Base-by-base conservation (phyloP, 2,329 filamentous ascomycete genomes). In the Hypoxylon sp. region DNA sequence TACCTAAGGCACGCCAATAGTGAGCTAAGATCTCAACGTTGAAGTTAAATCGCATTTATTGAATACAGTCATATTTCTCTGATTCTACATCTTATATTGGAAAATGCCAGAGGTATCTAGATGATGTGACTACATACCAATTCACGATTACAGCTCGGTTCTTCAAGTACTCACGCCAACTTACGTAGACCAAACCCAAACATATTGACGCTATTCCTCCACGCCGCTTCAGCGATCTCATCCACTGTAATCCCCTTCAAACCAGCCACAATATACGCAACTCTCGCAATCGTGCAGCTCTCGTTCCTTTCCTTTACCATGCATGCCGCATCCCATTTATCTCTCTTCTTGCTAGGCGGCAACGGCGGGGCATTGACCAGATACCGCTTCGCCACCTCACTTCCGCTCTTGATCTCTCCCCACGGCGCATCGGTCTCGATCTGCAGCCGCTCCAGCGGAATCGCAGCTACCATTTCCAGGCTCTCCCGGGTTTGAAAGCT, bases 291-390 rank as follows among this genome's bases (percentile, higher is more conserved):
- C 0, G 74, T 75, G 67, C 83, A 86, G 51, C 83, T 85, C 71
- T 86, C 84, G 65, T 86, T 86, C 43, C 83, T 75, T 62, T 82
- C 82, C 69, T 86, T 87, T 1, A 86, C 79, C 82, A 86, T 84
- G 32, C 76, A 75, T 0, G 79, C 80, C 6, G 67, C 36, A 51
- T 82, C 78, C 67, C 83, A 87, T 69, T 83, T 85, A 48, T 85
- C 82, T 67, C 79, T 82, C 75, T 86, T 86, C 77, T 83, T 83
- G 7, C 78, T 80, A 14, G 73, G 68, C 3, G 82, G 81, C 49
- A 83, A 60, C 5, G 78, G 71, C 5, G 73, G 73, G 10, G 80
- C 81, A 46, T 80, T 77, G 13, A 52, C 67, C n/a, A 84, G 71
- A 61, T 83, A 86, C 11, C 73, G 74, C 68, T 80, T 84, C 14